Conservation (phyloP, 176 grass and related monocot species). For the Juncus inflexus region DNA sequence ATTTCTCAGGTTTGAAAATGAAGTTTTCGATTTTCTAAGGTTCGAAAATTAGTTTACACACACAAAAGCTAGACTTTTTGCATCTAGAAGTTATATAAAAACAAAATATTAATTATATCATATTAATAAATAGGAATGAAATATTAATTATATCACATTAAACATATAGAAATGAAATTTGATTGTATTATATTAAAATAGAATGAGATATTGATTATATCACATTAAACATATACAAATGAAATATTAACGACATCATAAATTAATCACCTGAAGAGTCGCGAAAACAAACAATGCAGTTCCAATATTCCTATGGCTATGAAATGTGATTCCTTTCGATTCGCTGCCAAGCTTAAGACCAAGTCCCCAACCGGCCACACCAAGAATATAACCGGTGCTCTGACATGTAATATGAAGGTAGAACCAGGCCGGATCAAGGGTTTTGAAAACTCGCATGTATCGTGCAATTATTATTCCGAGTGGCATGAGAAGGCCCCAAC, state of each 20-base stretch:
- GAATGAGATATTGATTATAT: too few relatives aligned
- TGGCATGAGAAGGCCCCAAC: constrained; percentile 81
- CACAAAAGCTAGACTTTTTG: too few relatives aligned
- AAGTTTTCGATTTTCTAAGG: too few relatives aligned
- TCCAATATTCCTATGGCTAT: constrained; percentile 61
- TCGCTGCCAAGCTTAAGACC: constrained; percentile 91
- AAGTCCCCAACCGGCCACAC: constrained; percentile 84
- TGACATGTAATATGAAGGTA: constrained; percentile 89
- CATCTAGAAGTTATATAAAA: too few relatives aligned
- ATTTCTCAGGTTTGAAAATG: too few relatives aligned
- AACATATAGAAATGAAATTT: too few relatives aligned
- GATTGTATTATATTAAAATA: too few relatives aligned
- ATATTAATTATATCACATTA: too few relatives aligned
- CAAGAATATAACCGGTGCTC: constrained; percentile 64
- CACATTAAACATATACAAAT: too few relatives aligned
- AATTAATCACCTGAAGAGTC: constrained; percentile 56
- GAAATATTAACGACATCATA: background rate
- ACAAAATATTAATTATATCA: too few relatives aligned
- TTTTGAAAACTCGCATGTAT: constrained; percentile 68
- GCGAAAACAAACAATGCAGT: constrained; percentile 73
- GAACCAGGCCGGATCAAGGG: constrained; percentile 83
- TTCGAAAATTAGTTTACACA: too few relatives aligned
- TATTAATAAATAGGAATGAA: too few relatives aligned
- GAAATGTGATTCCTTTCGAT: constrained; percentile 47
- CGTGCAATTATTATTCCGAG: constrained; percentile 75